These are phyloP conservation scores for Erucastrum elatum DNA, from an alignment of 345 rosid species.

Conservation along the genomic window DNA sequence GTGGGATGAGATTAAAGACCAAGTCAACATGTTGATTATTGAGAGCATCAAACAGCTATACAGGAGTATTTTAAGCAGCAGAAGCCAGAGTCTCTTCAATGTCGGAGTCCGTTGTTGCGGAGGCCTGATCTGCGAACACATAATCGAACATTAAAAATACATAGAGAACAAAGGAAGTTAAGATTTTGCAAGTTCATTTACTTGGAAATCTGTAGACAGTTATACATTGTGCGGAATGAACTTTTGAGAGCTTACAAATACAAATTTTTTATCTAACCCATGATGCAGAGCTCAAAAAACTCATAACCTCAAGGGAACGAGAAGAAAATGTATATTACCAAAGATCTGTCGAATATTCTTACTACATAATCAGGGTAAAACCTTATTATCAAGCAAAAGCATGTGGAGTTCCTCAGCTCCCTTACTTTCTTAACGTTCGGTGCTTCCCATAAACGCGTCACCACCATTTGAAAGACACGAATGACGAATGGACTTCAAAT, in stretches of 20 bases:
- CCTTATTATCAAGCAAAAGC: neutral
- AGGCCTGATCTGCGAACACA: slow-evolving; percentile 64
- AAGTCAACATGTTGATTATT: neutral
- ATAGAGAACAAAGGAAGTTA: neutral
- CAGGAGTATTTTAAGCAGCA: slow-evolving; percentile 41
- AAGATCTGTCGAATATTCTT: neutral
- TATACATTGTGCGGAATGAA: neutral
- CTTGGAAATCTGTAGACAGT: neutral
- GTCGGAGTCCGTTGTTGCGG: slow-evolving; percentile 86
- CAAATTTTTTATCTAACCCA: neutral
- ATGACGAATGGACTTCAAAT: neutral
- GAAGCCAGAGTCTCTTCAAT: slow-evolving; percentile 92
- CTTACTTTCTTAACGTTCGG: neutral
- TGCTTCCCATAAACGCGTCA: neutral
- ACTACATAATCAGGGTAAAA: neutral
- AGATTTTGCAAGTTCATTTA: neutral
- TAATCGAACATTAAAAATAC: neutral
- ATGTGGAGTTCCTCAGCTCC: neutral
- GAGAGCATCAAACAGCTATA: neutral
- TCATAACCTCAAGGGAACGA: neutral
- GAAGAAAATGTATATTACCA: neutral
- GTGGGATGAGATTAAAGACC: neutral
- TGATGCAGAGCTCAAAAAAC: neutral
- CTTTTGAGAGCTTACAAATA: too few species aligned
- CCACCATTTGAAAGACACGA: neutral